These are phyloP conservation scores for Citrus maxima DNA, from an alignment of 345 rosid species.

Conservation along the genomic window DNA sequence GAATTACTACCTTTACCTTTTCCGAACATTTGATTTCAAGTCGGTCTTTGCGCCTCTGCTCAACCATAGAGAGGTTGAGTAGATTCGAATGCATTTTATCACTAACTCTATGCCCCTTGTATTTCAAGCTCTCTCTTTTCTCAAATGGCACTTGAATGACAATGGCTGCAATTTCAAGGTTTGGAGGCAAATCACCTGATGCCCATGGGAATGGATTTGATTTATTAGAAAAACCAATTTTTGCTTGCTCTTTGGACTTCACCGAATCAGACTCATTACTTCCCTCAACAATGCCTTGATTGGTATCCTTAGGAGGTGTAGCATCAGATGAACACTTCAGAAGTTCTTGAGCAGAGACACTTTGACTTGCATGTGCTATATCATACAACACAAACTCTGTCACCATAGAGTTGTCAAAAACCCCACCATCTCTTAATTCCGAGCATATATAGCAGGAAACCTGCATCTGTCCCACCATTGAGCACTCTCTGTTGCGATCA, in stretches of 20 bases:
- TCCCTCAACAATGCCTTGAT: conserved; percentile 32
- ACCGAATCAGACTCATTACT: conserved; percentile 26
- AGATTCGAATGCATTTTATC: conserved; percentile 31
- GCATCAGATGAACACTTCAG: conserved; percentile 25
- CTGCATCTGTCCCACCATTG: conserved; percentile 83
- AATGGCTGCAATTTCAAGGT: conserved; percentile 72
- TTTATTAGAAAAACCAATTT: conserved; percentile 40
- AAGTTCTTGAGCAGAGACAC: conserved; percentile 26
- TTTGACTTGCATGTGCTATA: conserved; percentile 47
- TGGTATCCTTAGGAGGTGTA: conserved; percentile 25
- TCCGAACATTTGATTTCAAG: conserved; percentile 23
- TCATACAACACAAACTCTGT: conserved; percentile 81
- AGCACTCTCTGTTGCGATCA: conserved; percentile 46
- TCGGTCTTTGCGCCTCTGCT: conserved; percentile 30
- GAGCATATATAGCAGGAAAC: conserved; percentile 64
- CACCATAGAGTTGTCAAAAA: conserved; percentile 48
- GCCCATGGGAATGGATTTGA: conserved; percentile 37
- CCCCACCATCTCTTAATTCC: conserved; percentile 42
- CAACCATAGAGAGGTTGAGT: conserved; percentile 35
- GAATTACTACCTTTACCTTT: conserved; percentile 64
- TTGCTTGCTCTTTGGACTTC: conserved; percentile 37
- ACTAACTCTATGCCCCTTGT: conserved; percentile 33
- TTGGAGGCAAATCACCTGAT: conserved; percentile 43
- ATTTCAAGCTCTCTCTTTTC: conserved; percentile 72
- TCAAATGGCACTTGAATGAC: conserved; percentile 59